Evolutionary conservation across 495 filamentous ascomycete genomes (phyloP).

Genomic region (Mytilinidion resinicola): DNA sequence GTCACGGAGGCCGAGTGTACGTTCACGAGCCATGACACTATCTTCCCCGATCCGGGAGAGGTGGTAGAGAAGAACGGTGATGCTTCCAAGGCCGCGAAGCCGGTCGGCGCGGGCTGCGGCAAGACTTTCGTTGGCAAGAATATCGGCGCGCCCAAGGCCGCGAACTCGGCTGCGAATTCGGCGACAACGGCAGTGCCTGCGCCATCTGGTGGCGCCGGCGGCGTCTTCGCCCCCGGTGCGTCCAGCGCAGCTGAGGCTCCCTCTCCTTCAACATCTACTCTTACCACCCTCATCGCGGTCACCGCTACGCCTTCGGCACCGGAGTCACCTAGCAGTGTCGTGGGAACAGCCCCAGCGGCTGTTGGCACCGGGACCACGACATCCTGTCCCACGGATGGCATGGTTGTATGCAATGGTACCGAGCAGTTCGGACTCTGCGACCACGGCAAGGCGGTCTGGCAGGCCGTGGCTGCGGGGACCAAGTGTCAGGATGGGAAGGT

Average conservation of each 20-base stretch:
- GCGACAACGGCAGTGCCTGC: neutral
- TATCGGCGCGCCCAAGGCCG: neutral
- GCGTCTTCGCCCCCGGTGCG: conserved; percentile 22
- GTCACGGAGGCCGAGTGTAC: conserved; percentile 28
- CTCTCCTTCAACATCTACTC: neutral
- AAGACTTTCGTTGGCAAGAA: neutral
- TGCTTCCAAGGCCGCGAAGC: neutral
- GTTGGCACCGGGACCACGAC: neutral
- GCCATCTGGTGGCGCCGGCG: conserved; percentile 11
- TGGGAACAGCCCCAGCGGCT: conserved; percentile 2
- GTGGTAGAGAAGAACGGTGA: neutral
- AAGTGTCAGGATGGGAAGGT: conserved; percentile 17
- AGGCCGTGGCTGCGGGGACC: conserved; percentile 23
- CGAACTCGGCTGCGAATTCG: neutral
- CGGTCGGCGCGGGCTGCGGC: neutral
- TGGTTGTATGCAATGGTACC: conserved; percentile 14
- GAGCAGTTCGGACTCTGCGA: conserved; percentile 26
- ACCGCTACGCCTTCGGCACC: neutral
- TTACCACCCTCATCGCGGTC: neutral
- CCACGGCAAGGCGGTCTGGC: conserved; percentile 19
- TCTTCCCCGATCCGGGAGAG: conserved; percentile 25
- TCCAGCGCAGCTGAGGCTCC: neutral
- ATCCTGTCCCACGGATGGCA: conserved; percentile 14
- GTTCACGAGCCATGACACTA: neutral
- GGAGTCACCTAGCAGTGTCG: neutral